These are phyloP conservation scores for Phytopythium kandeliae DNA, from an alignment of 352 stramenopile species.

Conservation along the genomic window DNA sequence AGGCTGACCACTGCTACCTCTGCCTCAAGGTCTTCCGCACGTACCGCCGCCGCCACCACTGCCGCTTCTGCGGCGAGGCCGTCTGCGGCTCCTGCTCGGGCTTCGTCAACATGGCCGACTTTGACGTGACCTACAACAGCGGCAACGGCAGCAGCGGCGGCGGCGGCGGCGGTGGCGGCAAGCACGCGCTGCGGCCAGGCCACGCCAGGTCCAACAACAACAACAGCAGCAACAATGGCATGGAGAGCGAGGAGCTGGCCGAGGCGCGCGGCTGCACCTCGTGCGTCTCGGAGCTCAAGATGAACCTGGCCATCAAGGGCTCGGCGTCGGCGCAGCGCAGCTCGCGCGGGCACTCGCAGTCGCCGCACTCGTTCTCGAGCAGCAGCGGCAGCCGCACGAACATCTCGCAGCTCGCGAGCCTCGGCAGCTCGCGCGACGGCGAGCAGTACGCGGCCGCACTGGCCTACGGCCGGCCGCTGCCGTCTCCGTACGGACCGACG, in stretches of 20 bases:
- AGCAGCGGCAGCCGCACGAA: slow-evolving; percentile 12
- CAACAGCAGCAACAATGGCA: slow-evolving; percentile 8
- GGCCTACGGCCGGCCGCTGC: neutral
- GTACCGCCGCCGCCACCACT: slow-evolving; percentile 55
- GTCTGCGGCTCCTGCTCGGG: slow-evolving; percentile 62
- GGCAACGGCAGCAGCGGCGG: neutral
- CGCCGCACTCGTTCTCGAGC: slow-evolving; percentile 7
- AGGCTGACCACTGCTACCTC: slow-evolving; percentile 46
- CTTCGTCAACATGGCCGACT: slow-evolving; percentile 33
- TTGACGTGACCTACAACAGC: slow-evolving; percentile 19
- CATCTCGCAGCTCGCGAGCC: slow-evolving; percentile 18
- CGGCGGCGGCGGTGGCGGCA: neutral
- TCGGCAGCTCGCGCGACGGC: slow-evolving; percentile 4
- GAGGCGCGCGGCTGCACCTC: slow-evolving; percentile 33
- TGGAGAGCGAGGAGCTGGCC: slow-evolving; percentile 17
- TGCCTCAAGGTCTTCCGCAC: slow-evolving; percentile 61
- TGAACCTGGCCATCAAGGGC: slow-evolving; percentile 19
- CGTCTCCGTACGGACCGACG: neutral
- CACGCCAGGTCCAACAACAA: slow-evolving; percentile 12
- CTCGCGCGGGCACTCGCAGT: slow-evolving; percentile 3
- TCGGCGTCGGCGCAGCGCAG: slow-evolving; percentile 6
- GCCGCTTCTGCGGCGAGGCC: slow-evolving; percentile 59
- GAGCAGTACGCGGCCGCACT: neutral
- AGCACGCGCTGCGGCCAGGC: slow-evolving; percentile 1
- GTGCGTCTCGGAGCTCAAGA: slow-evolving; percentile 24